phyloP scores from a whole-genome alignment of 2,329 filamentous ascomycete species.

The Pseudohalonectria lignicola region DNA sequence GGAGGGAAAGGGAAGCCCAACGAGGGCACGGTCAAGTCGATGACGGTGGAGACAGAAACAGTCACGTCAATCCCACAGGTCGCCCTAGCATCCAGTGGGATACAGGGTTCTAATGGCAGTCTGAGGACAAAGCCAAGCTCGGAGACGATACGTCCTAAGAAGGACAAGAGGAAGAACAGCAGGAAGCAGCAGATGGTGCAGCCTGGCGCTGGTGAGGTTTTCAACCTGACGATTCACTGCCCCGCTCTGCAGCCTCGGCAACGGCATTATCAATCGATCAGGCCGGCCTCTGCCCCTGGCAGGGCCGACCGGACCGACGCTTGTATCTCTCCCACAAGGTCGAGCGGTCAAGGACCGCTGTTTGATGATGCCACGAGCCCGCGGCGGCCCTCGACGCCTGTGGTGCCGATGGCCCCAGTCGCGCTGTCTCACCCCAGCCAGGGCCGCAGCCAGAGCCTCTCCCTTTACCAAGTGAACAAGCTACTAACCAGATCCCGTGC shows the following conservation, averaged over 20 bases:
- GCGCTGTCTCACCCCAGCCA: too few relatives aligned
- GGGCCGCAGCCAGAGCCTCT: conserved; percentile 20
- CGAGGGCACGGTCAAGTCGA: conserved; percentile 73
- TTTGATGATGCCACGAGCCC: conserved; percentile 16
- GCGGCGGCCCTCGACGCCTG: conserved; percentile 10
- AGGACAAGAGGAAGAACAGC: conserved; percentile 72
- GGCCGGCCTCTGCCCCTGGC: conserved; percentile 22
- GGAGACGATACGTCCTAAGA: conserved; percentile 93
- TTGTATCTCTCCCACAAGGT: conserved; percentile 22
- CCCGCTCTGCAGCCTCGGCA: conserved; percentile 12
- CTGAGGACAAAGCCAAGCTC: conserved; percentile 79
- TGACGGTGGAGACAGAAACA: conserved; percentile 97
- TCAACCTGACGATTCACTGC: conserved; percentile 14
- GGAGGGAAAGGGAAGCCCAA: conserved; percentile 50
- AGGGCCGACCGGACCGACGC: conserved; percentile 14
- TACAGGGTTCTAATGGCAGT: conserved; percentile 56
- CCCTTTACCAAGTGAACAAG: conserved; percentile 24
- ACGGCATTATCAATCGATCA: conserved; percentile 29
- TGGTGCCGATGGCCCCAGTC: too few relatives aligned
- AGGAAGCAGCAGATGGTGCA: conserved; percentile 66
- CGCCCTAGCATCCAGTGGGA: conserved; percentile 55
- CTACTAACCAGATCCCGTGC: conserved; percentile 33
- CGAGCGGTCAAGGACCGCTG: conserved; percentile 20
- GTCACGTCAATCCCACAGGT: conserved; percentile 85
- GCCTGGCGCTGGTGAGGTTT: conserved; percentile 59